Evolutionary conservation across 139 green algal genomes (phyloP).

Genomic region (Tetratostichococcus sp.): DNA sequence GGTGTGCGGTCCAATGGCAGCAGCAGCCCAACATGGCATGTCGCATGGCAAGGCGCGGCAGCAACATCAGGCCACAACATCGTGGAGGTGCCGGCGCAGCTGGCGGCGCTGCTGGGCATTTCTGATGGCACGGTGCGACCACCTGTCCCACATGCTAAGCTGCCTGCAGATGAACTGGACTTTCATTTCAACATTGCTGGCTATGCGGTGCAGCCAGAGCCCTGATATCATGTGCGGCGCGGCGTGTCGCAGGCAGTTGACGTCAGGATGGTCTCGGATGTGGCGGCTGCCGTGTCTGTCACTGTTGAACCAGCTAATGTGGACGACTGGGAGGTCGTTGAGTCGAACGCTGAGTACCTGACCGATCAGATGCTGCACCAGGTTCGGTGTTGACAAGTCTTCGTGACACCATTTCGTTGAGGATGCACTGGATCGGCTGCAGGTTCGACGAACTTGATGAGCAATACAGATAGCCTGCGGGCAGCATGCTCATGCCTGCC

Average conservation of each 20-base stretch:
- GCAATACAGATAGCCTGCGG: no score
- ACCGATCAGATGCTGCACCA: conserved; percentile 73
- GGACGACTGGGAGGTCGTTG: conserved; percentile 85
- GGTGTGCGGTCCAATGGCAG: no score
- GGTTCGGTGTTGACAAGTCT: conserved; percentile 28
- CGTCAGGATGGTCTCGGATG: conserved; percentile 10
- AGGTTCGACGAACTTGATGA: no score
- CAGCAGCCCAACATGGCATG: no score
- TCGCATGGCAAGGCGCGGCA: conserved; percentile 39
- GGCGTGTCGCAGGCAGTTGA: background rate
- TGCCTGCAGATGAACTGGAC: background rate
- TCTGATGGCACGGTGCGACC: conserved; percentile 20
- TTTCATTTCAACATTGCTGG: no score
- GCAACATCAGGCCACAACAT: conserved; percentile 3
- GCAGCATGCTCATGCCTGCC: no score
- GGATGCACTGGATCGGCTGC: no score
- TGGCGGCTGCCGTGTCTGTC: conserved; percentile 41
- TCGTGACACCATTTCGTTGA: no score
- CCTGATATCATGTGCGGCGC: no score
- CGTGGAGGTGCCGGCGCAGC: conserved; percentile 38
- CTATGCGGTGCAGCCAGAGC: no score
- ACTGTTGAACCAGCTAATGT: conserved; percentile 49
- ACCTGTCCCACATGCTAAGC: no score
- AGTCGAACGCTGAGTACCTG: conserved; percentile 70
- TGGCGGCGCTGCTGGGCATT: conserved; percentile 41